Base-by-base conservation (phyloP, 2,329 filamentous ascomycete genomes). In the Talaromyces piceae region DNA sequence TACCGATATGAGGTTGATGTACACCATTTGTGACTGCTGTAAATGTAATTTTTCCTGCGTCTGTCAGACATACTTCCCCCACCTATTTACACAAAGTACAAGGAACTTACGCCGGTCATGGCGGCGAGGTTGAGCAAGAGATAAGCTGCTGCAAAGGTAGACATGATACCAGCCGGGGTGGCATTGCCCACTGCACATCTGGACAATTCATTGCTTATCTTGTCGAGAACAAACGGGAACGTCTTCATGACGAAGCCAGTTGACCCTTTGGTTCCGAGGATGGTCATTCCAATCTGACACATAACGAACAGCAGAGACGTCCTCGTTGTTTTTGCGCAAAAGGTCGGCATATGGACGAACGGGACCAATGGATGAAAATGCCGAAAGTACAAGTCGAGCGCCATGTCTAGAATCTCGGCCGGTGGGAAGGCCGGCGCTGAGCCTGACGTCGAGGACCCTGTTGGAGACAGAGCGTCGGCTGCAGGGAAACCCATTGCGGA, bases 291-390 rank as follows among this genome's bases (percentile, higher is more conserved):
- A 28, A 79, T 75, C 12, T 78, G 67, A 56, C 74, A 78, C 73
- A 79, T 79, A 20, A 71, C 70, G 45, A 78, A 73, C 1, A 79
- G 61, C 16, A 79, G 60, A 8, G 75, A 68, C 20, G 67, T 64
- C 18, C 70, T 70, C 3, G 74, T 72, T 41, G 72, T 72, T 47
- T 73, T 75, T 1, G 75, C 74, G 12, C 71, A 73, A 54, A 79
- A 79, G 0, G 76, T 77, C 2, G 77, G 75, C 12, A 76, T 67
- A 57, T 79, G 77, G 5, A 79, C 73, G 54, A 79, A 77, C 0
- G 76, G 76, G 30, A 78, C 67, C 3, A 76, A 70, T 1, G 75
- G 73, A 50, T 79, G 75, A 52, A 78, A 78, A 30, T 75, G 74
- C 45, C 76, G 74, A 53, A 79, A 76, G 56, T 76, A 79, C 49